Evolutionary conservation across 805 yeast genomes (phyloP).

Genomic region (Candida loeiensis): DNA sequence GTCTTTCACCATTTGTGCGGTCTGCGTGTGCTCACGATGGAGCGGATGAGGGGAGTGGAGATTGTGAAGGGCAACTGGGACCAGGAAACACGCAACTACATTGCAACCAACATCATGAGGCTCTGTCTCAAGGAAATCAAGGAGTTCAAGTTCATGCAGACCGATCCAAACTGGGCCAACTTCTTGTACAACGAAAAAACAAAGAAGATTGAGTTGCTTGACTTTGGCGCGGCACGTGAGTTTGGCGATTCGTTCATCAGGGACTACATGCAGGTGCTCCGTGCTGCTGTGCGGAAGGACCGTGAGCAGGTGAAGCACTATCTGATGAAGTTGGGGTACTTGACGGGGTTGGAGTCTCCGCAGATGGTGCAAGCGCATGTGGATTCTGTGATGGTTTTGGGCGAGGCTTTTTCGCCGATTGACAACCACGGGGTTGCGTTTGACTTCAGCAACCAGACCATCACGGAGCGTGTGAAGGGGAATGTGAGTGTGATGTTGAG

Average conservation of each 20-base stretch:
- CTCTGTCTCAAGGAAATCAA: slow-evolving; percentile 84
- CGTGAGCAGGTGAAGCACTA: slow-evolving; percentile 57
- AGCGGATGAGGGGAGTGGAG: slow-evolving; percentile 77
- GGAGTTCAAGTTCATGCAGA: slow-evolving; percentile 87
- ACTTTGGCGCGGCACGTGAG: slow-evolving; percentile 92
- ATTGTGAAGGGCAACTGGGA: slow-evolving; percentile 72
- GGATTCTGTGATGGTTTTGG: slow-evolving; percentile 83
- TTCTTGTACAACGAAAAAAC: slow-evolving; percentile 77
- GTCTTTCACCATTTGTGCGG: slow-evolving; percentile 78
- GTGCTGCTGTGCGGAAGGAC: slow-evolving; percentile 72
- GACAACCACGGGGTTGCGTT: slow-evolving; percentile 49
- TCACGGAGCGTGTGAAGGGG: slow-evolving; percentile 86
- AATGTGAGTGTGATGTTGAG: slow-evolving; percentile 86
- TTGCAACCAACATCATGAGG: slow-evolving; percentile 83
- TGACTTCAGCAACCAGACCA: slow-evolving; percentile 81
- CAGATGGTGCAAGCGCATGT: slow-evolving; percentile 91
- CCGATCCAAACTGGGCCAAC: slow-evolving; percentile 99
- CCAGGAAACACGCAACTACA: slow-evolving; percentile 73
- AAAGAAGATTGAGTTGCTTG: slow-evolving; percentile 75
- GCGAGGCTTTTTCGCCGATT: slow-evolving; percentile 80
- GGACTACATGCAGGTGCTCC: slow-evolving; percentile 66
- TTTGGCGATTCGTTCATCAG: slow-evolving; percentile 64
- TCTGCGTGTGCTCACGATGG: slow-evolving; percentile 84
- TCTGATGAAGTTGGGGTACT: slow-evolving; percentile 75
- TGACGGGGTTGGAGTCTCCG: slow-evolving; percentile 85